Base-by-base conservation (phyloP, 345 rosid species). In the Eutrema heterophyllum region DNA sequence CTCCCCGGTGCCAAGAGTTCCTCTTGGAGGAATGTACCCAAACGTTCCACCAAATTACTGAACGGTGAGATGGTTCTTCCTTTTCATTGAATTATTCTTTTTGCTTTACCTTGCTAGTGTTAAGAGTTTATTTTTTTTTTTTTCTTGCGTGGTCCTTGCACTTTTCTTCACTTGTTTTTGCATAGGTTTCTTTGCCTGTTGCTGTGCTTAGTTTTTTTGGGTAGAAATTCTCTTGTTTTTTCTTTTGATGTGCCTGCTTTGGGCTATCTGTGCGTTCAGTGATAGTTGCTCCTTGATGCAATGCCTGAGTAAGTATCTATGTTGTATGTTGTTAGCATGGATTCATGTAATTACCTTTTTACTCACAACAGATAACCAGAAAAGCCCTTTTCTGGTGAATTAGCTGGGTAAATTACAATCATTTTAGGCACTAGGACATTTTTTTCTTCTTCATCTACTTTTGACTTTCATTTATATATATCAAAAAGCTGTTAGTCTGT, bases 21-120 rank as follows among this genome's bases (percentile, higher is more conserved):
- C 91, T 30, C 85, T 82, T 6, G 86, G 91, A n/a, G 91, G 85
- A 65, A 85, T 87, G 87, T 91, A 91, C 64, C 89, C 91, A 0
- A 91, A 79, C 79, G 80, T 49, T 54, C 96, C 92, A 15, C 86
- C 92, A 46, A 86, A 87, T 75, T 89, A 83, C 82, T 91, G 88
- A 76, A 56, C 14, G 75, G 80, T 76, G 40, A 89, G 97, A 88
- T 78, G 67, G 70, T 75, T 63, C 40, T 72, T 52, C 60, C 68
- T 8, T 51, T 0, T 30, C 9, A 10, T 27, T 48, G 11, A 38
- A 10, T 57, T 48, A 41, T 39, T 5, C 14, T 4, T 11, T 30
- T 45, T 53, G 51, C 26, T 52, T 77, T 33, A 14, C 44, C 71
- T 36, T 16, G 30, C 26, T 69, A 11, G 64, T 75, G 32, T 15